Percentiles rank a stretch among this genome's conserved stretches.
phyloP scores from a whole-genome alignment of 1,284 basidiomycete species.

The Irpex sp. region DNA sequence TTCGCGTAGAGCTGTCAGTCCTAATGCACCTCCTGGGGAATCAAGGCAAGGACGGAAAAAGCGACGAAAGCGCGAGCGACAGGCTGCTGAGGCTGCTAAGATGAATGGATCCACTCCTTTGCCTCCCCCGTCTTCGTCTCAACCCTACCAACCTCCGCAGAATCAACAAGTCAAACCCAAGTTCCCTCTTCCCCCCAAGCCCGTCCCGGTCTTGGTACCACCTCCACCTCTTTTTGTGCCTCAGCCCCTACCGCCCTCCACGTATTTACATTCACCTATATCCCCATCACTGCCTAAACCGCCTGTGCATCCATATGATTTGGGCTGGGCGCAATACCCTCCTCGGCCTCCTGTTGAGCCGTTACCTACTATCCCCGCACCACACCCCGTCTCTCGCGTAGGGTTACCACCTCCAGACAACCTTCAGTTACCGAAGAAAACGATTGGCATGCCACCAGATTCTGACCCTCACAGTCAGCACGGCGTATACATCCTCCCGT shows the following conservation, averaged over 20 bases:
- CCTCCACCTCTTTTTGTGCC: neutral
- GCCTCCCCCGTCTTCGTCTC: neutral
- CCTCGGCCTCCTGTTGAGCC: neutral
- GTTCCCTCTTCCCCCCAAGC: constrained; percentile 1
- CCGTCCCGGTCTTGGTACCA: neutral
- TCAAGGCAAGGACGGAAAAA: constrained; percentile 19
- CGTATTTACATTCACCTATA: neutral
- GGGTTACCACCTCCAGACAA: too few relatives aligned
- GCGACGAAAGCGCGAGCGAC: constrained; percentile 14
- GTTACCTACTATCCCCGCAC: neutral
- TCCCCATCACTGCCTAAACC: neutral
- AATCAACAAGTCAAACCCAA: neutral
- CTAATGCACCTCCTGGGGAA: constrained; percentile 8
- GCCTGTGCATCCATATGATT: neutral
- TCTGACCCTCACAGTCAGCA: constrained; percentile 14
- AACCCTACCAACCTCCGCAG: neutral
- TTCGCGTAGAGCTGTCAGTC: neutral
- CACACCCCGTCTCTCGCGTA: neutral
- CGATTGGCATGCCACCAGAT: constrained; percentile 24
- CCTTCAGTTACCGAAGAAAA: constrained; percentile 11
- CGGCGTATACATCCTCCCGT: constrained; percentile 11
- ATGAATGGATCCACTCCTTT: neutral
- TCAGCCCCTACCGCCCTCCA: neutral
- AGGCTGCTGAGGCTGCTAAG: constrained; percentile 3
- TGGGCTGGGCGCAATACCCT: neutral